phyloP scores from a whole-genome alignment of 1,139 yeast genomes.

The Yamadazyma sp. region DNA sequence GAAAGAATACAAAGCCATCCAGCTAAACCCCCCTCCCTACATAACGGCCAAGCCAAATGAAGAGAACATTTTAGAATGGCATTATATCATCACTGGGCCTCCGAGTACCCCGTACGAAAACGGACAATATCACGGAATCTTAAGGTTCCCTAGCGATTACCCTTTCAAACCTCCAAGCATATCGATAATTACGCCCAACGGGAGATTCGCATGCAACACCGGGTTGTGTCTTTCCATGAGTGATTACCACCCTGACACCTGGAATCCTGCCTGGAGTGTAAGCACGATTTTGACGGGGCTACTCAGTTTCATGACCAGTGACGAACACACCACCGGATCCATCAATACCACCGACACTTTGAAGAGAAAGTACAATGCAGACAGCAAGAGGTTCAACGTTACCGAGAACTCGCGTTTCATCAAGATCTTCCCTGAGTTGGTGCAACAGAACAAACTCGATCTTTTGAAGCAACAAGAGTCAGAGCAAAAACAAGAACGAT shows the following conservation, averaged over 20 bases:
- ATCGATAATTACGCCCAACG: slow-evolving; percentile 84
- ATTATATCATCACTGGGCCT: slow-evolving; percentile 80
- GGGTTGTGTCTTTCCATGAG: slow-evolving; percentile 85
- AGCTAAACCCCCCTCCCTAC: slow-evolving; percentile 77
- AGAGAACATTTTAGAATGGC: slow-evolving; percentile 73
- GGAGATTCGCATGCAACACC: slow-evolving; percentile 75
- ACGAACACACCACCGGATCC: slow-evolving; percentile 42
- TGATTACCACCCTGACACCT: slow-evolving; percentile 88
- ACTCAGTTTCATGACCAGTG: slow-evolving; percentile 81
- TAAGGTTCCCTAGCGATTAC: slow-evolving; percentile 81
- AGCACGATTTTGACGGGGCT: slow-evolving; percentile 82
- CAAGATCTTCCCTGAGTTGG: slow-evolving; percentile 68
- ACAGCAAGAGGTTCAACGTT: slow-evolving; percentile 67
- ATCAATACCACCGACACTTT: slow-evolving; percentile 37
- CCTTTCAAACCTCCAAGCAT: slow-evolving; percentile 94
- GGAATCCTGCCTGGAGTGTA: slow-evolving; percentile 97
- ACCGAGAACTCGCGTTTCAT: slow-evolving; percentile 54
- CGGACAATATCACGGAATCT: slow-evolving; percentile 92
- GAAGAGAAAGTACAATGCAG: slow-evolving; percentile 42
- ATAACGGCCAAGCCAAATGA: slow-evolving; percentile 82
- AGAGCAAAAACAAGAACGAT: slow-evolving; percentile 11
- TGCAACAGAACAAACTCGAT: slow-evolving; percentile 43
- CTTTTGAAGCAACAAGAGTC: slow-evolving; percentile 19
- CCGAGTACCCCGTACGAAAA: slow-evolving; percentile 80
- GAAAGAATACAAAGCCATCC: slow-evolving; percentile 75